Conservation (phyloP, 1,284 basidiomycete species). For the Cryptococcus neoformans region DNA sequence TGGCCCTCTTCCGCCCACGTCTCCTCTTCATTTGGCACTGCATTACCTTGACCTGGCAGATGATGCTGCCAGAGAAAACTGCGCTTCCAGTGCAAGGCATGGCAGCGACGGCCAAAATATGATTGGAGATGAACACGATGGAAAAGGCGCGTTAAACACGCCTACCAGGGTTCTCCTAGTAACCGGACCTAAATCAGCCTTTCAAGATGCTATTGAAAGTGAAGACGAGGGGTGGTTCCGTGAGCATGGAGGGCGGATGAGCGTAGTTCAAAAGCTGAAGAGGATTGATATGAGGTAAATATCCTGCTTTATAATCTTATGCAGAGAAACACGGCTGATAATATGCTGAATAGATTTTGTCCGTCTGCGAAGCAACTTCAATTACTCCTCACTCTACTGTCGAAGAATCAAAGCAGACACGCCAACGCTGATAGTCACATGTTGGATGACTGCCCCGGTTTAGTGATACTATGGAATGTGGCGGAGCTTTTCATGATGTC, state of each 20-base stretch:
- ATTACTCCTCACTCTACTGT: conserved; percentile 30
- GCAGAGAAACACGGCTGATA: neutral
- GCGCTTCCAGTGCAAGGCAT: no score
- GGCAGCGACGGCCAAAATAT: no score
- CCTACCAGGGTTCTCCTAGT: conserved; percentile 28
- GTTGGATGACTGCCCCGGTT: conserved; percentile 10
- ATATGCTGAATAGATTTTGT: conserved; percentile 20
- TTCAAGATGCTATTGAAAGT: conserved; percentile 25
- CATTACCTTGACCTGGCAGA: conserved; percentile 12
- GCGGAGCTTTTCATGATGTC: conserved; percentile 22
- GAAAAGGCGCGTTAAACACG: no score
- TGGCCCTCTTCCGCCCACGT: conserved; percentile 33
- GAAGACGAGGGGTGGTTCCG: conserved; percentile 38
- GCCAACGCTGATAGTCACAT: neutral
- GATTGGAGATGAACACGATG: no score
- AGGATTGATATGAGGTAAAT: conserved; percentile 31
- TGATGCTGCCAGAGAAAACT: no score
- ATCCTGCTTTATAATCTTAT: neutral
- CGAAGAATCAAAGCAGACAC: neutral
- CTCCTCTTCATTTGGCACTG: conserved; percentile 32
- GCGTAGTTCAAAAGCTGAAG: conserved; percentile 16
- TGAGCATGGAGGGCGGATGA: conserved; percentile 15
- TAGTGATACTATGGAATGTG: conserved; percentile 37
- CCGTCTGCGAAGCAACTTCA: conserved; percentile 26
- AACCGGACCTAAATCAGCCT: conserved; percentile 24